Base-by-base conservation (phyloP, 306 rosid species). In the Nissolia schottii region DNA sequence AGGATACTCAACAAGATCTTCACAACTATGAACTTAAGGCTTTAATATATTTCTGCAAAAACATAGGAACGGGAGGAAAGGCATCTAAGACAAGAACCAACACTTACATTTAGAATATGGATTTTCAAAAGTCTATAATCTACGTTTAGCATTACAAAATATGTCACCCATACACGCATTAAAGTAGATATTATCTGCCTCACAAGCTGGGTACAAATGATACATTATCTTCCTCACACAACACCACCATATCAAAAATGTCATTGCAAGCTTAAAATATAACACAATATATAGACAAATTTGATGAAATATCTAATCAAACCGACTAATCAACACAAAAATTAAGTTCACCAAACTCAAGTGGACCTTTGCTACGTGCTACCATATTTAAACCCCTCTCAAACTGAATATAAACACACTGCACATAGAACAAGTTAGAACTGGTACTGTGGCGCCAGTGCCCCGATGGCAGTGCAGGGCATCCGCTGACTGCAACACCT, bases 401-500 rank as follows among this genome's bases (percentile, higher is more conserved):
- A 79, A 68, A 73, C 81, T 71, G 77, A 84, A 81, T 72, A 72
- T 76, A 87, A 84, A 89, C 95, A 91, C 92, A 92, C 87, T 79
- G 85, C 82, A 82, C 83, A 89, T 79, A 80, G 87, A 85, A 84
- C 84, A 81, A 76, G 82, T 81, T 59, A 73, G 79, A 92, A 87
- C 96, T 43, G 84, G 86, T 81, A 81, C 83, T 66, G 80, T 45
- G 79, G 76, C 77, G 83, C 90, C 88, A 79, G 96, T 87, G 97
- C 93, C 90, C 92, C 89, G 96, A 85, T 22, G 78, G 92, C 80
- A 76, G 83, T 76, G 50, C 77, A 85, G 86, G 89, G 90, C 79
- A 82, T 73, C 70, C 73, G 71, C 83, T 58, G 84, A 84, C 88
- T 67, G 85, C 89, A 81, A 81, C 82, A 74, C 81, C 82, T 61